Percentiles rank a stretch among this genome's conserved stretches.
phyloP scores from a whole-genome alignment of 129 eudicot species.

The Lactuca sativa region DNA sequence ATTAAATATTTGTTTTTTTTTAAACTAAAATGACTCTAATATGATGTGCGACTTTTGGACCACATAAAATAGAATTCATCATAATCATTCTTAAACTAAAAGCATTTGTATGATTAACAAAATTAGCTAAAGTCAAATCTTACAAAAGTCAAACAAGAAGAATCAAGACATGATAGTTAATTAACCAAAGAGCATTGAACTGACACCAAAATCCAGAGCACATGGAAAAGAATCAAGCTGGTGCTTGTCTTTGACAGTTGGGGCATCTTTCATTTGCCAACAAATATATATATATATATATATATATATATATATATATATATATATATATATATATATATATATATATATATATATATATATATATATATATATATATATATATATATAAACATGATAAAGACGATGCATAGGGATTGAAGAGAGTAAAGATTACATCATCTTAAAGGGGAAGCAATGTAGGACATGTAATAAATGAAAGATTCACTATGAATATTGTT shows the following conservation, averaged over 20 bases:
- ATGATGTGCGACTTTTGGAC: background rate
- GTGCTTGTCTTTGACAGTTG: constrained; percentile 45
- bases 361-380: background rate
- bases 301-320: constrained; percentile 13
- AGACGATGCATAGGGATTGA: constrained; percentile 20
- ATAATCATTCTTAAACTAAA: background rate
- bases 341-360: constrained; percentile 5
- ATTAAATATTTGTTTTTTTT: background rate
- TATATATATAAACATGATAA: background rate
- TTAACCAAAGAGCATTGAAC: constrained; percentile 24
- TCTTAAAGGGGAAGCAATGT: constrained; percentile 38
- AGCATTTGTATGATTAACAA: constrained; percentile 12
- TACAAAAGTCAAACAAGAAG: constrained; percentile 26
- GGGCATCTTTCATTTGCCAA: constrained; percentile 28
- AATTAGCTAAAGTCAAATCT: constrained; percentile 17
- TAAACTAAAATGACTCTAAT: background rate
- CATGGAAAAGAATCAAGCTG: constrained; percentile 63
- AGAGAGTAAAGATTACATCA: constrained; percentile 22
- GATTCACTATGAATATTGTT: constrained; percentile 22
- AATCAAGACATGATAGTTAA: constrained; percentile 12
- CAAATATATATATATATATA: constrained; percentile 11
- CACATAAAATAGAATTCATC: background rate
- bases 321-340: constrained; percentile 11
- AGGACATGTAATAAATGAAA: constrained; percentile 16
- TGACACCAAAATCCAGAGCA: constrained; percentile 46